Conservation (phyloP, 1,139 yeast species). For the Taphrina confusa region DNA sequence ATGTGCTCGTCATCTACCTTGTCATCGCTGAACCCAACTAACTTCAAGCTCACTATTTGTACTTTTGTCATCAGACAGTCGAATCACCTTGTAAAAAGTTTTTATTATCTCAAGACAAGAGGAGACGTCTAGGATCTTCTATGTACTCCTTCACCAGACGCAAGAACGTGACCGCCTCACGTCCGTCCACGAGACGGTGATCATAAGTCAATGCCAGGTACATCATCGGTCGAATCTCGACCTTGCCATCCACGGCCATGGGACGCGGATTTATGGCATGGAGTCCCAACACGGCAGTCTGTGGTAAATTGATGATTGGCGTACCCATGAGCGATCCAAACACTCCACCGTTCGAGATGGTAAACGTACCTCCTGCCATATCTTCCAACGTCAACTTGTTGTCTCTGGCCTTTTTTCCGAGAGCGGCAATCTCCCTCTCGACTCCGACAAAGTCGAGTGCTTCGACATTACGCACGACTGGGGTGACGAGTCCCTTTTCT, state of each 20-base stretch:
- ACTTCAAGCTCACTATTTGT: not conserved
- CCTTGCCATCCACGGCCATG: conserved; percentile 91
- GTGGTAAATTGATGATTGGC: conserved; percentile 97
- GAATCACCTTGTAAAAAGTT: no score
- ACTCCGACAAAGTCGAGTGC: conserved; percentile 83
- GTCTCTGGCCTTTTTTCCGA: conserved; percentile 95
- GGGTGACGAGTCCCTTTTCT: conserved; percentile 98
- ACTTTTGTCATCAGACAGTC: not conserved
- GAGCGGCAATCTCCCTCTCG: conserved; percentile 76
- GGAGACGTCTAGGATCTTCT: conserved; percentile 70
- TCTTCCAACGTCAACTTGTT: conserved; percentile 95
- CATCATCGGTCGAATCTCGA: conserved; percentile 99
- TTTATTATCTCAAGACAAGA: not conserved
- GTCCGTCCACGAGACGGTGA: conserved; percentile 97
- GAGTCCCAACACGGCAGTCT: conserved; percentile 95
- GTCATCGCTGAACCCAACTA: no score
- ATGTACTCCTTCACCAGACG: conserved; percentile 93
- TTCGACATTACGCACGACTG: conserved; percentile 97
- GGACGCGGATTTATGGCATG: conserved; percentile 99
- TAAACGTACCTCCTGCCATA: conserved; percentile 99
- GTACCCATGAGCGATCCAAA: conserved; percentile 91
- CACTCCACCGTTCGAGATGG: conserved; percentile 99
- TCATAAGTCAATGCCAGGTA: conserved; percentile 97
- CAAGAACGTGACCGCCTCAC: conserved; percentile 98
- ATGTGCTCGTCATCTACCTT: no score